phyloP scores from a whole-genome alignment of 257 asterid genomes.

The Petunia axillaris region DNA sequence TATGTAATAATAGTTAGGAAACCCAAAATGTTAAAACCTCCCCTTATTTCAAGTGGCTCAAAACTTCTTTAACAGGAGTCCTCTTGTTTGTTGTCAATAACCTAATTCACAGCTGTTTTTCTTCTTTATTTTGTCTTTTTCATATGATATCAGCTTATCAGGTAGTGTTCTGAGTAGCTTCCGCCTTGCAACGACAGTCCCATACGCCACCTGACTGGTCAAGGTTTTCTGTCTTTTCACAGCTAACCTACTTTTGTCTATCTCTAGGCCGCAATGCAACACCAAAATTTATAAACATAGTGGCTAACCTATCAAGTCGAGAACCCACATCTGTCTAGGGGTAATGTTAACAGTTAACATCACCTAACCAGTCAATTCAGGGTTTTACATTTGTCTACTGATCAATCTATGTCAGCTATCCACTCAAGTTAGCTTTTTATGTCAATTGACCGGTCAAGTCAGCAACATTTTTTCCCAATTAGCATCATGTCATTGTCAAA shows the following conservation, averaged over 20 bases:
- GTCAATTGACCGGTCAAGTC: conserved; percentile 8
- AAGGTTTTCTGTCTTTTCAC: background rate
- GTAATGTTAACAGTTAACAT: background rate
- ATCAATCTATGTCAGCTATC: background rate
- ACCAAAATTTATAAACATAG: background rate
- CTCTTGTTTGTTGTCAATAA: background rate
- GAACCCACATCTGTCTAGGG: background rate
- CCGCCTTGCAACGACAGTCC: background rate
- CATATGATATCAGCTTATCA: conserved; percentile 6
- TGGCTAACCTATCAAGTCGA: background rate
- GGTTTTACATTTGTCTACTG: background rate
- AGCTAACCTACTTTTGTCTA: conserved; percentile 19
- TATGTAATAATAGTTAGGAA: background rate
- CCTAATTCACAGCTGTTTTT: background rate
- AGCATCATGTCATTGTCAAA: background rate
- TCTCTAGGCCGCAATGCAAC: background rate
- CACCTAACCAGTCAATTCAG: conserved; percentile 23
- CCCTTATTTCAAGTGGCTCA: conserved; percentile 19
- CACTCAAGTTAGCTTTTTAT: conserved; percentile 12
- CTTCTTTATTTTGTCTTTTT: background rate
- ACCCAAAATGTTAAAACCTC: background rate
- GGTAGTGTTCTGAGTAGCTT: background rate
- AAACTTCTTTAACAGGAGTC: conserved; percentile 15
- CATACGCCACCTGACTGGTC: background rate
- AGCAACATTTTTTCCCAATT: conserved; percentile 1